Percentiles rank a stretch among this genome's conserved stretches.
phyloP scores from a whole-genome alignment of 2,329 filamentous ascomycete species.

The Aaosphaeria pasadenensis region DNA sequence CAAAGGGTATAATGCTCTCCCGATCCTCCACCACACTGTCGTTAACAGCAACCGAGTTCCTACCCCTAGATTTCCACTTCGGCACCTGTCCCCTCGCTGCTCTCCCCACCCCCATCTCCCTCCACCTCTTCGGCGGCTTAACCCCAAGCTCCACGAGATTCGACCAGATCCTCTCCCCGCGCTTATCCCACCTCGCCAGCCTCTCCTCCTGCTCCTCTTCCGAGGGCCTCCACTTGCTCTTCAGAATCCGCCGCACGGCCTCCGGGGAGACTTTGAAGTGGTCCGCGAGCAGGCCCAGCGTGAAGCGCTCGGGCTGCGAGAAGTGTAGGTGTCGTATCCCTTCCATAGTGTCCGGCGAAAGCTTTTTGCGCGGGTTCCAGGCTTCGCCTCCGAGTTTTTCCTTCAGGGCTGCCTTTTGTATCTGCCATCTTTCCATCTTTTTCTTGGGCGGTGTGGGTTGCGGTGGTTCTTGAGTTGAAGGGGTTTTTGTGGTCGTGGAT shows the following conservation, averaged over 20 bases:
- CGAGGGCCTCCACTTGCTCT: conserved; percentile 68
- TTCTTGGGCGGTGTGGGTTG: conserved; percentile 1
- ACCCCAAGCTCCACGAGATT: conserved; percentile 50
- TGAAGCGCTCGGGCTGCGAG: conserved; percentile 74
- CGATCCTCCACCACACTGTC: conserved; percentile 9
- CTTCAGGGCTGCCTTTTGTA: conserved; percentile 71
- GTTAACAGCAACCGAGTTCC: conserved; percentile 26
- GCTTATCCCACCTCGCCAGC: conserved; percentile 45
- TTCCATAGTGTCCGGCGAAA: conserved; percentile 89
- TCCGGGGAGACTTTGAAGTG: conserved; percentile 87
- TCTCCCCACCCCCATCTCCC: conserved; percentile 43
- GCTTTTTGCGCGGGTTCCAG: conserved; percentile 79
- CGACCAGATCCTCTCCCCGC: conserved; percentile 49
- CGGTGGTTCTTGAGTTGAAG: background rate
- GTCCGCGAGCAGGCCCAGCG: conserved; percentile 67
- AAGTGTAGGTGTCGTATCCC: conserved; percentile 81
- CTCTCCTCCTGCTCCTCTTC: conserved; percentile 45
- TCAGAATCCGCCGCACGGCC: conserved; percentile 81
- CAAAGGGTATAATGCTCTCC: conserved; percentile 30
- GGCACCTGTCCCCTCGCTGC: conserved; percentile 24
- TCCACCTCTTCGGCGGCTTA: conserved; percentile 55
- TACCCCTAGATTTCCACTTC: conserved; percentile 28
- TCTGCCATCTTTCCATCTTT: conserved; percentile 60
- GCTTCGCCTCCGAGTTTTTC: conserved; percentile 72
- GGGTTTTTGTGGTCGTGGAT: no score